These are phyloP conservation scores for Sporisorium graminicola DNA, from an alignment of 1,284 basidiomycete species.

Conservation along the genomic window DNA sequence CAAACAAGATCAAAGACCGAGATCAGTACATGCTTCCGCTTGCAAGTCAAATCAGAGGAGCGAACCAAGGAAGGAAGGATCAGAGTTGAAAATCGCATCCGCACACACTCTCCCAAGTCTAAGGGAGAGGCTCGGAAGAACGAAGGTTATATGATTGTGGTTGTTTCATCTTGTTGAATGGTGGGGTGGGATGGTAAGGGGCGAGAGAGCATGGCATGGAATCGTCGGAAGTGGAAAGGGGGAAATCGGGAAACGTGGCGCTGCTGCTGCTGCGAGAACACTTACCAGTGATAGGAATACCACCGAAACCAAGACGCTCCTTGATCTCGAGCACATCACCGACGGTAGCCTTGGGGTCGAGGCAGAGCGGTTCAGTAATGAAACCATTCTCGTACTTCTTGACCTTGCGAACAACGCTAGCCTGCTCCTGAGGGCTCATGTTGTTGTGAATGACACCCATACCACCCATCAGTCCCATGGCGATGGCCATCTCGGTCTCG, in stretches of 20 bases:
- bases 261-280: constrained; percentile 31
- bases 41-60: neutral
- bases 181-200: too few species aligned
- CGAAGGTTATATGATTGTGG: constrained; percentile 78
- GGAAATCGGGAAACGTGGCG: neutral
- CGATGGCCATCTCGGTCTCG: constrained; percentile 94
- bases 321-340: constrained; percentile 95
- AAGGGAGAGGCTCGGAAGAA: constrained; percentile 81
- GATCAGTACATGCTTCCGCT: neutral
- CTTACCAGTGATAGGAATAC: constrained; percentile 96
- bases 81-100: constrained; percentile 74
- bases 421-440: constrained; percentile 87
- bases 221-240: neutral
- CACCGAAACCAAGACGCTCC: constrained; percentile 90
- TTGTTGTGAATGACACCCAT: constrained; percentile 99
- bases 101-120: constrained; percentile 80
- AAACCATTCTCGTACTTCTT: constrained; percentile 98
- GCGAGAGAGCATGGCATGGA: neutral
- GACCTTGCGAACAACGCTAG: constrained; percentile 95
- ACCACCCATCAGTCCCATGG: constrained; percentile 78
- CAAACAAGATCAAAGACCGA: neutral
- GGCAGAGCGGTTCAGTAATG: constrained; percentile 87
- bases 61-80: constrained; percentile 18
- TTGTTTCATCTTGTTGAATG: constrained; percentile 46
- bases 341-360: constrained; percentile 83